Evolutionary conservation across 768 basidiomycete genomes (phyloP).

Genomic region (Fomitopsis pulvina): DNA sequence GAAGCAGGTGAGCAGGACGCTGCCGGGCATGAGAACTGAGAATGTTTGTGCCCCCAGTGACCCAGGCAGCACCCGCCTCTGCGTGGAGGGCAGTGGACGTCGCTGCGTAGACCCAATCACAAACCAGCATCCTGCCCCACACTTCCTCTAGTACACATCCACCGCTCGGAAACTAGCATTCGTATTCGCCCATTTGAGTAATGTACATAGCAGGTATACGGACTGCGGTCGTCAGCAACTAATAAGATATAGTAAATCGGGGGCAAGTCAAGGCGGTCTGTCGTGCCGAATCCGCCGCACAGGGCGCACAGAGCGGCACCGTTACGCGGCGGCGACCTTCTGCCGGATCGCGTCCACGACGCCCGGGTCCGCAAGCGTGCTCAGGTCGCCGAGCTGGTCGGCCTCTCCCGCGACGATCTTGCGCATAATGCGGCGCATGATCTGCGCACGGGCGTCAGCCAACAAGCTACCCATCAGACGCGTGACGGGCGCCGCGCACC

Average conservation of each 20-base stretch:
- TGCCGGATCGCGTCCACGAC: constrained; percentile 82
- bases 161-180: too few relatives aligned
- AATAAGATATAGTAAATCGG: neutral
- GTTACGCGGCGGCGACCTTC: constrained; percentile 46
- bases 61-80: neutral
- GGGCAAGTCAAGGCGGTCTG: neutral
- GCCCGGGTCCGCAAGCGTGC: constrained; percentile 84
- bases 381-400: constrained; percentile 93
- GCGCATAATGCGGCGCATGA: constrained; percentile 93
- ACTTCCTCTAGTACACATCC: too few relatives aligned
- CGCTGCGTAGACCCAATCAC: neutral
- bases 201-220: neutral
- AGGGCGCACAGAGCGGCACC: neutral
- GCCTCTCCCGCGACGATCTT: constrained; percentile 94
- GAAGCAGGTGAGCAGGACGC: neutral
- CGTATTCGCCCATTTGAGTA: neutral
- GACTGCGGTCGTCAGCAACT: neutral
- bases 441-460: constrained; percentile 32
- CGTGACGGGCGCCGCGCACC: constrained; percentile 34
- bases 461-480: neutral
- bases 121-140: neutral
- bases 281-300: neutral
- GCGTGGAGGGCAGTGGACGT: neutral
- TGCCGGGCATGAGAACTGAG: neutral
- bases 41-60: neutral